Evolutionary conservation across 345 rosid species (phyloP).

Genomic region (Garcia nutans): DNA sequence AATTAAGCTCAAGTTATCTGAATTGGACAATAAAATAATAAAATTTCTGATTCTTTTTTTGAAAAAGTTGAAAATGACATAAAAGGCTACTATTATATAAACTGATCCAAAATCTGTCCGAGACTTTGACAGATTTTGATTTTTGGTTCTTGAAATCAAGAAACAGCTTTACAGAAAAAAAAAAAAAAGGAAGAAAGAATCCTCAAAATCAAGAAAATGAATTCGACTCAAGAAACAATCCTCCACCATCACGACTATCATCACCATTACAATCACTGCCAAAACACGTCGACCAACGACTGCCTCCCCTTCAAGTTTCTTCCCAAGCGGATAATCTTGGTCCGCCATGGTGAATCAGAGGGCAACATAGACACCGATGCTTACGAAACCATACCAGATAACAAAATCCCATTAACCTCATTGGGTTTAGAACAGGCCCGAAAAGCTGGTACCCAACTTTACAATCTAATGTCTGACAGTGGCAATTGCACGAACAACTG

Average conservation of each 20-base stretch:
- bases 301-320: conserved; percentile 25
- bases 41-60: no score
- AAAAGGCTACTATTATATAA: no score
- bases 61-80: no score
- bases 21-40: no score
- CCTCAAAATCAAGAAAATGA: no score
- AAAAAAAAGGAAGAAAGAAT: not conserved
- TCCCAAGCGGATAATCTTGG: conserved; percentile 88
- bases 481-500: conserved; percentile 34
- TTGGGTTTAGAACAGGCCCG: conserved; percentile 60
- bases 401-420: conserved; percentile 72
- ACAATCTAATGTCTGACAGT: conserved; percentile 39
- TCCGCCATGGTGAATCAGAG: conserved; percentile 93
- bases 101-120: no score
- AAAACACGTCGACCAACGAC: not conserved
- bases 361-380: conserved; percentile 83
- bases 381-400: conserved; percentile 80
- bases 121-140: no score
- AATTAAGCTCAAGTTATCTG: no score
- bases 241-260: conserved; percentile 9
- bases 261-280: conserved; percentile 2
- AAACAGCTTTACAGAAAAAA: not conserved
- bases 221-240: not conserved
- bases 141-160: not conserved
- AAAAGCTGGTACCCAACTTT: conserved; percentile 57